These are phyloP conservation scores for Nasturtium officinale DNA, from an alignment of 345 rosid species.

Conservation along the genomic window DNA sequence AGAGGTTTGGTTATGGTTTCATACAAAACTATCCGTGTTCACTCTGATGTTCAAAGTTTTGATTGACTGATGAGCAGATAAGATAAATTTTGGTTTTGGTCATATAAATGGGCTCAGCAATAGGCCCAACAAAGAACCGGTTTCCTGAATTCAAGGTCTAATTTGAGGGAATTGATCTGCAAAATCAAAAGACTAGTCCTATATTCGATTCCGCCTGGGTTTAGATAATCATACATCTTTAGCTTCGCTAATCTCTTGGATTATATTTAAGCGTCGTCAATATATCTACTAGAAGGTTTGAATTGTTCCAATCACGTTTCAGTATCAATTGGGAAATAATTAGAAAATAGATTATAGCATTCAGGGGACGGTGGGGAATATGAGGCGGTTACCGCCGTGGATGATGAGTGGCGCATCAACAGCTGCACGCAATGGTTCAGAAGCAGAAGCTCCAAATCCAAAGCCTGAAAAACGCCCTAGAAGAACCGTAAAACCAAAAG, in stretches of 20 bases:
- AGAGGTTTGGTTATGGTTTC: too few relatives aligned
- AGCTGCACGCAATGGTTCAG: background rate
- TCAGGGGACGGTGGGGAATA: background rate
- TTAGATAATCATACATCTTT: too few relatives aligned
- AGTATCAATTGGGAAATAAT: too few relatives aligned
- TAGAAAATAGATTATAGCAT: too few relatives aligned
- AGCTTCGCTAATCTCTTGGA: too few relatives aligned
- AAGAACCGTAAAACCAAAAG: conserved; percentile 10
- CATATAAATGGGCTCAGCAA: conserved; percentile 5
- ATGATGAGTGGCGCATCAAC: conserved; percentile 33
- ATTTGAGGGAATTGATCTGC: background rate
- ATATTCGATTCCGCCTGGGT: background rate
- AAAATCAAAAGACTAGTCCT: background rate
- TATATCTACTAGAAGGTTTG: too few relatives aligned
- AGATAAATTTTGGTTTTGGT: too few relatives aligned
- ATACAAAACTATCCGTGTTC: too few relatives aligned
- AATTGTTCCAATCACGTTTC: too few relatives aligned
- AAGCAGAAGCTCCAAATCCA: conserved; percentile 4
- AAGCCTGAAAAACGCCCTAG: conserved; percentile 30
- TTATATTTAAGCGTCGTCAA: too few relatives aligned
- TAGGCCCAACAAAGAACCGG: conserved; percentile 13
- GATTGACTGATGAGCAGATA: too few relatives aligned
- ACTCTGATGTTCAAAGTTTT: too few relatives aligned
- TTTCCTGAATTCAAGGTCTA: background rate
- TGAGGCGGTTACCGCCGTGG: conserved; percentile 46